Evolutionary conservation across 2,329 filamentous ascomycete genomes (phyloP), one percentile per base, ranked within the genome.

Genomic region (Taxawa tesnikishii): DNA sequence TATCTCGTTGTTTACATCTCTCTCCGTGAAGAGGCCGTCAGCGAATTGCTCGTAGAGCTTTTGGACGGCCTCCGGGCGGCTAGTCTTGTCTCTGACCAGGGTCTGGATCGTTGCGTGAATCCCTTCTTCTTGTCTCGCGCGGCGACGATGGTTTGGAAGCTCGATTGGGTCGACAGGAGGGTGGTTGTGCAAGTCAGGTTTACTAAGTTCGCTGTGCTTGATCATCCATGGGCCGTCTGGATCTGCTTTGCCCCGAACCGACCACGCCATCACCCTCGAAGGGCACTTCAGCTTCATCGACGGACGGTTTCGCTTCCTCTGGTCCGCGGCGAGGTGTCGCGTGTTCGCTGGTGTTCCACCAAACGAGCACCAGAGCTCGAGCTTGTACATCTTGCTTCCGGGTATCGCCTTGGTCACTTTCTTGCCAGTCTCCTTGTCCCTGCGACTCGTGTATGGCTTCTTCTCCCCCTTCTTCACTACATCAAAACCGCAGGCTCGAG

Each of bases 1-100:
- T 28, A 34, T 26, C n/a, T 34, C 32, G 29, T 34, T 34, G 3
- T 26, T 28, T 6, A 34, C 15, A 26, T 34, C 32, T 28, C 29
- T 34, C 3, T 34, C 26, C 16, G 15, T 29, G 5, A 34, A 34
- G 26, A 34, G 27, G 3, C 32, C 32, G 8, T 29, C 32, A 2
- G 32, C 26, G 15, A 29, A 34, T 23, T 25, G 19, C 3, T 12
- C 27, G 9, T 11, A 19, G 6, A 34, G n/a, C 6, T 16, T 25
- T 11, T n/a, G 7, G 15, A 34, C 15, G 2, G 14, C 32, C 12
- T 34, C 32, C 10, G 25, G 29, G 15, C 32, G 26, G 1, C 26
- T 15, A 13, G 29, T 7, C 7, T 28, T 28, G 3, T 11, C 3
- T 11, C 12, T n/a, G 9, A 26, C 32, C 11, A 29, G 24, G 4